Percentiles rank a stretch among this genome's conserved stretches.
phyloP scores from a whole-genome alignment of 2,329 filamentous ascomycete species.

The Teratosphaeria viscida region DNA sequence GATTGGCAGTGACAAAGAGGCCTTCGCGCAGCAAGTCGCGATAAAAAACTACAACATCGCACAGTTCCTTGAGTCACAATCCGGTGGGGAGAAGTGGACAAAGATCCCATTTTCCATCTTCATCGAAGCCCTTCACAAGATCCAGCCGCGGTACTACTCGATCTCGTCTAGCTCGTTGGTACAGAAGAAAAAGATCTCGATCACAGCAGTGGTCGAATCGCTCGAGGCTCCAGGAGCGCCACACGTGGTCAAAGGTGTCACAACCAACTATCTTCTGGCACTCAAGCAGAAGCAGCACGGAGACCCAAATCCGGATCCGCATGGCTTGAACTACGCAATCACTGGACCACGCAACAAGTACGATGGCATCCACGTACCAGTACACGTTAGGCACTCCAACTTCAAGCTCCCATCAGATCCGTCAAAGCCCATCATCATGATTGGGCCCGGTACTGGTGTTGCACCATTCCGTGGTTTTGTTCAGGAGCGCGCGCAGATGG shows the following conservation, averaged over 20 bases:
- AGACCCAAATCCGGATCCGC: constrained; percentile 68
- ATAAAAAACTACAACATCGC: constrained; percentile 81
- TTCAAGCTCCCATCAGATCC: constrained; percentile 98
- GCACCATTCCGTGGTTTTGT: constrained; percentile 99
- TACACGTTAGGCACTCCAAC: constrained; percentile 95
- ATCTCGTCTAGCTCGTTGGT: constrained; percentile 95
- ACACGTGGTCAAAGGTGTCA: constrained; percentile 81
- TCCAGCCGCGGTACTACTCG: constrained; percentile 97
- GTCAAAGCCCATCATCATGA: constrained; percentile 87
- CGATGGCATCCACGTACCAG: constrained; percentile 85
- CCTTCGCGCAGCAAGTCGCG: constrained; percentile 79
- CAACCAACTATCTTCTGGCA: constrained; percentile 91
- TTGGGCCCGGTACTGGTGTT: constrained; percentile 88
- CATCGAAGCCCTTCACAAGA: constrained; percentile 85
- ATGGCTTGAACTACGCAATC: constrained; percentile 78
- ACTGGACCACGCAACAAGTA: constrained; percentile 92
- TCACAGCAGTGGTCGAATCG: constrained; percentile 89
- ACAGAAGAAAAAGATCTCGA: constrained; percentile 87
- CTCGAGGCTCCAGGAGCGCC: constrained; percentile 64
- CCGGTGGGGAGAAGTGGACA: constrained; percentile 65
- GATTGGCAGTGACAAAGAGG: constrained; percentile 86
- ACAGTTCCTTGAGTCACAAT: constrained; percentile 64
- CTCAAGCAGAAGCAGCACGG: constrained; percentile 95
- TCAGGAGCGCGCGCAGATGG: constrained; percentile 81
- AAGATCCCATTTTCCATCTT: constrained; percentile 87